Evolutionary conservation across 1,139 yeast species (phyloP), one percentile per base, ranked within the genome.

Genomic region (Debaryomyces coudertii): DNA sequence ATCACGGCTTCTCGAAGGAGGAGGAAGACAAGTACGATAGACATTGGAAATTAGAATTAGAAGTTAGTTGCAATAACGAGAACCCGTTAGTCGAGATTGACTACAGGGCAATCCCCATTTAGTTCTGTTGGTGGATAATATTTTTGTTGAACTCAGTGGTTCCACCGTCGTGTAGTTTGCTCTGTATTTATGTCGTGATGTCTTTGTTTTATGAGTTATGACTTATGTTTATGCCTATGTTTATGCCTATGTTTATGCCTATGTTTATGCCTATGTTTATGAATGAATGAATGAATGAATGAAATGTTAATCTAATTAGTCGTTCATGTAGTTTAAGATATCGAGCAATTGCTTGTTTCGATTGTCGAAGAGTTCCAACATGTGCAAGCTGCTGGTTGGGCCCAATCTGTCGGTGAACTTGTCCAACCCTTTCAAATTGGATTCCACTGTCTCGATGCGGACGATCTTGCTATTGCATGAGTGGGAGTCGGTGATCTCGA

Each of bases 51-150:
- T 71, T 82, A 56, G 78, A 78, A 54, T 75, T 83, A 62, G 76
- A 72, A 42, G 82, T 82, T 45, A 75, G 72, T 51, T 80, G 87
- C 60, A 79, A 78, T 60, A 81, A 80, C 52, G 80, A 81, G 53
- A 77, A 76, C 58, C 85, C 88, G 22, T 60, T 77, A 68, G 83
- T 82, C 49, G 83, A 79, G 52, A 83, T 83, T 28, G 82, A 78
- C 55, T 82, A 81, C 58, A 72, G 62, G 60, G 77, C 85, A 18
- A 58, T 71, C 44, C 79, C 79, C 28, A 31, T 51, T 29, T 40
- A 33, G 45, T 25, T 24, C 29, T 12, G 16, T 9, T 15, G 18
- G 29, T 31, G 11, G 36, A 7, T 40, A 20, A 22, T 28, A 23
- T 20, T 30, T 29, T 14, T 29, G 14, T 23, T 35, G 25, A 34